These are phyloP conservation scores for Rhizopus stolonifer DNA, from an alignment of 371 early-diverging fungal genomes.

Conservation along the genomic window DNA sequence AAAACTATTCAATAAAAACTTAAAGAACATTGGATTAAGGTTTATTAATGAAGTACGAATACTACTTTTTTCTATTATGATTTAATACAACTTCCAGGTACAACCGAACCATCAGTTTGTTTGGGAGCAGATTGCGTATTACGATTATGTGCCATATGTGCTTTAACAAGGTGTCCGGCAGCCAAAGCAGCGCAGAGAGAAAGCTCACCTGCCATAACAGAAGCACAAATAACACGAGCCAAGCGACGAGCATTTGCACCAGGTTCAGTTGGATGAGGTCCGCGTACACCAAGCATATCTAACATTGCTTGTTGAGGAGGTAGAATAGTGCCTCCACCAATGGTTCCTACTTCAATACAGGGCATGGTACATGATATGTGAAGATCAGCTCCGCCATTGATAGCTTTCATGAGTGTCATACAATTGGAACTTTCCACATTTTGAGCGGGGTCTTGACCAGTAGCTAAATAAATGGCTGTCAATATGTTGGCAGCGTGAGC, in stretches of 20 bases:
- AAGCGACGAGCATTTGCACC: conserved; percentile 86
- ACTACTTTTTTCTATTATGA: conserved; percentile 8
- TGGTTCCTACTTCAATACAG: conserved; percentile 91
- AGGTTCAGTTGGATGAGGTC: conserved; percentile 78
- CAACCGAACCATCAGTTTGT: conserved; percentile 12
- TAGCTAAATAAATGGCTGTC: conserved; percentile 91
- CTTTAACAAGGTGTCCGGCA: conserved; percentile 79
- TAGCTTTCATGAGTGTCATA: conserved; percentile 91
- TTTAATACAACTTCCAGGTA: conserved; percentile 23
- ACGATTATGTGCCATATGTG: conserved; percentile 86
- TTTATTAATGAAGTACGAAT: background rate
- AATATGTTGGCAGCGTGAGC: conserved; percentile 95
- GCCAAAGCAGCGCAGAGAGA: conserved; percentile 85
- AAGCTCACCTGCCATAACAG: conserved; percentile 96
- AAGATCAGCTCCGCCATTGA: conserved; percentile 77
- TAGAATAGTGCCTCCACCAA: conserved; percentile 93
- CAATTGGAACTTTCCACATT: conserved; percentile 94
- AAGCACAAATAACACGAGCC: conserved; percentile 86
- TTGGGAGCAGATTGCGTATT: conserved; percentile 30
- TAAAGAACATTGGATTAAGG: background rate
- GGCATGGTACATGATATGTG: conserved; percentile 93
- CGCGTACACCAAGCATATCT: conserved; percentile 86
- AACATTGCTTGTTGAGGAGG: conserved; percentile 86
- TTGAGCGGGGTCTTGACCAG: conserved; percentile 97
- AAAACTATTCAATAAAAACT: too few relatives aligned